A percentile compares a stretch with the other conserved stretches of the same genome.
Evolutionary conservation across 23 red algal genomes (phyloP).

Genomic region (Gracilariopsis chorda): DNA sequence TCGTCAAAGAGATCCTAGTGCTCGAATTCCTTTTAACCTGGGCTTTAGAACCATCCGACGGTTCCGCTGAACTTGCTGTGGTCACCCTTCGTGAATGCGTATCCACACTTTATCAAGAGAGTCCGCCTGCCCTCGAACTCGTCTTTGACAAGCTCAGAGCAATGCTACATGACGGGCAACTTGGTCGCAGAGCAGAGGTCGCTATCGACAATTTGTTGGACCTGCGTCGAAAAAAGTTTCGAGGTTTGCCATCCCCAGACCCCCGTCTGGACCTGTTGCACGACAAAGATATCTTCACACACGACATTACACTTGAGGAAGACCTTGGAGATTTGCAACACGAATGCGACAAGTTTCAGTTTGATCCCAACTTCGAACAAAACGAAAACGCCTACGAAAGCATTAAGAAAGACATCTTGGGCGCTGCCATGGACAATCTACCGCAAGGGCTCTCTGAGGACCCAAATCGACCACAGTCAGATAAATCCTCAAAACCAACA

Average conservation of each 20-base stretch:
- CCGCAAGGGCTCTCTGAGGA: background rate
- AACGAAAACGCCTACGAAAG: slow-evolving; percentile 71
- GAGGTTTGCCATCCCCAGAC: slow-evolving; percentile 27
- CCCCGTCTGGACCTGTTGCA: slow-evolving; percentile 72
- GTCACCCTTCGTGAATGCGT: slow-evolving; percentile 67
- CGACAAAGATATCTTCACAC: slow-evolving; percentile 78
- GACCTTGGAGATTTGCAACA: slow-evolving; percentile 40
- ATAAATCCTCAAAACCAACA: background rate
- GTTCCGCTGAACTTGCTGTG: slow-evolving; percentile 81
- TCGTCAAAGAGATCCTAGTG: slow-evolving; percentile 68
- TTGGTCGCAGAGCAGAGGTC: slow-evolving; percentile 54
- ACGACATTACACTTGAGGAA: slow-evolving; percentile 70
- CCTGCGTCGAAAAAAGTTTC: slow-evolving; percentile 55
- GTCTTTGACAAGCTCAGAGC: slow-evolving; percentile 63
- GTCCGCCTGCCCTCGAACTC: slow-evolving; percentile 22
- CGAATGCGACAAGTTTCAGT: slow-evolving; percentile 75
- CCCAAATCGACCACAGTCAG: background rate
- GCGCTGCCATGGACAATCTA: background rate
- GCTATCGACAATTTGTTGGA: slow-evolving; percentile 72
- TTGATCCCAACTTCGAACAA: slow-evolving; percentile 76
- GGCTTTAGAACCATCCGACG: slow-evolving; percentile 58
- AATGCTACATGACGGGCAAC: slow-evolving; percentile 71
- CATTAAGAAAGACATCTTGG: slow-evolving; percentile 48
- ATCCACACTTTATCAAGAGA: slow-evolving; percentile 34
- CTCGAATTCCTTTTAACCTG: slow-evolving; percentile 67